Base-by-base conservation (phyloP, 768 basidiomycete genomes). In the Boletus rubescentipes region DNA sequence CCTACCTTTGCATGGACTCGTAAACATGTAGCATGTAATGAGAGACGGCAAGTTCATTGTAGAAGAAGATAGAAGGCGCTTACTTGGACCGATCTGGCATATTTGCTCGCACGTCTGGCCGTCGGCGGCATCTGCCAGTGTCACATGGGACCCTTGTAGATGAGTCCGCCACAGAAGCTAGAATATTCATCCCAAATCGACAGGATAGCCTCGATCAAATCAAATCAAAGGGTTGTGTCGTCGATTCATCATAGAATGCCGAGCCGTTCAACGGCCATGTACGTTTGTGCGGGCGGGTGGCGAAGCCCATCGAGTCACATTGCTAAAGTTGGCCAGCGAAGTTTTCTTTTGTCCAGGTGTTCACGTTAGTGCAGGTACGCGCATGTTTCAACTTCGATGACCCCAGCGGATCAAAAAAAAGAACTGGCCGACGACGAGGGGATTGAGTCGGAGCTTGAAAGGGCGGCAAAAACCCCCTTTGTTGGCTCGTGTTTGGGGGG, bases 401-500 rank as follows among this genome's bases (percentile, higher is more conserved):
- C 36, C 30, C 14, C 38, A 15, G 21, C 23, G 18, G 30, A 40
- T 49, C 31, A 26, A 16, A 10, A n/a, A n/a, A n/a, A n/a, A n/a
- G n/a, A n/a, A n/a, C n/a, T n/a, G n/a, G n/a, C n/a, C n/a, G n/a
- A n/a, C n/a, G 26, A 6, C 26, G 46, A 5, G 37, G 23, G 6
- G 36, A 50, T 59, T 65, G 18, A 43, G 9, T 59, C 65, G 65
- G 65, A 67, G 58, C 8, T 54, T 51, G 10, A 60, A 65, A 36
- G 6, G 21, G 11, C 60, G 56, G 64, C 39, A 57, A 36, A 59
- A 50, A 26, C n/a, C 58, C 66, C 66, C 52, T 63, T 68, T 66
- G 63, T 66, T 66, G 65, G 58, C 38, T n/a, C 23, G 50, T 66
- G 57, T 66, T 66, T 66, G 66, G 57, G 18, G 55, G 60, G 20